Conservation (phyloP, 2,329 filamentous ascomycete species). For the Colletotrichum godetiae region DNA sequence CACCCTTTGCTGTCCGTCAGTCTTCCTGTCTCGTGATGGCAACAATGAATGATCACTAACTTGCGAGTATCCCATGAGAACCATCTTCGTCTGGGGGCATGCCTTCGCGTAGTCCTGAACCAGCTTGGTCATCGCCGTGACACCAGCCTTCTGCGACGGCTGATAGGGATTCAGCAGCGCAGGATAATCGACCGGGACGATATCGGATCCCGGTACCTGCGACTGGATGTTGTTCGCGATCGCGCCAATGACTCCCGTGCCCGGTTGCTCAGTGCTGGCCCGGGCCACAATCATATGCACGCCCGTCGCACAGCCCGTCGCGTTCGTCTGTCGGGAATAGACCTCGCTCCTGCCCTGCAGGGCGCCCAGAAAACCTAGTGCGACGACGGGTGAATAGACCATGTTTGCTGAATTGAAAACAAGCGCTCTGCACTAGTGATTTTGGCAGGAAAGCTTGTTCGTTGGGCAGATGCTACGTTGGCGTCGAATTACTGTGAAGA, state of each 20-base stretch:
- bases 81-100: conserved; percentile 52
- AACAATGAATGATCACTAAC: conserved; percentile 38
- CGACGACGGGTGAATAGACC: conserved; percentile 26
- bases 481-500: background rate
- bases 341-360: conserved; percentile 4
- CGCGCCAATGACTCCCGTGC: conserved; percentile 46
- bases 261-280: conserved; percentile 48
- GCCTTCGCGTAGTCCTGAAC: conserved; percentile 47
- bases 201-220: conserved; percentile 46
- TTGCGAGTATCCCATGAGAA: conserved; percentile 55
- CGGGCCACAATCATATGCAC: conserved; percentile 54
- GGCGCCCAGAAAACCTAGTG: conserved; percentile 24
- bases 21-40: conserved; percentile 16
- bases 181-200: conserved; percentile 52
- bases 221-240: conserved; percentile 46
- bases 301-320: conserved; percentile 45
- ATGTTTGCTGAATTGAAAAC: background rate
- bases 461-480: background rate
- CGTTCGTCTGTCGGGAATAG: background rate
- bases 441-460: background rate
- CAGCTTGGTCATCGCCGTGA: conserved; percentile 43
- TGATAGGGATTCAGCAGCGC: conserved; percentile 46
- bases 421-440: background rate
- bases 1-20: conserved; percentile 42
- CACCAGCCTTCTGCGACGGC: conserved; percentile 48